Evolutionary conservation across 257 asterid species (phyloP).

Genomic region (Striga asiatica): DNA sequence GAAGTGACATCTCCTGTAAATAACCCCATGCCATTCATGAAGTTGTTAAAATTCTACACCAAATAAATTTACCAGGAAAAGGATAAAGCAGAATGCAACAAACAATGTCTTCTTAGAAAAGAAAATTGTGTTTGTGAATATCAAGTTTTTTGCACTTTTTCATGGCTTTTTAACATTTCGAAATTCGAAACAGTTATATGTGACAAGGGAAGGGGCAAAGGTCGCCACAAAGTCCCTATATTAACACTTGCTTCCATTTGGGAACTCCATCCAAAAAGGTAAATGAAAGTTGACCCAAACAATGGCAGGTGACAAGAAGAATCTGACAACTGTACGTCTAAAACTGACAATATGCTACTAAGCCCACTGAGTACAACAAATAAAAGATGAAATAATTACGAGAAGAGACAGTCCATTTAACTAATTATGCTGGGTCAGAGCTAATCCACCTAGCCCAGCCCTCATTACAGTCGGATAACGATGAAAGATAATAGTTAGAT

Average conservation of each 20-base stretch:
- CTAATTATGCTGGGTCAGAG: too few species aligned
- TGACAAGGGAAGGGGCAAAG: neutral
- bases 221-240: neutral
- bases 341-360: neutral
- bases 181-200: neutral
- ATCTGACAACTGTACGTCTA: neutral
- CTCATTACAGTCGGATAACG: too few species aligned
- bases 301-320: neutral
- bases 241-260: neutral
- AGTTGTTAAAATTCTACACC: conserved; percentile 13
- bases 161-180: neutral
- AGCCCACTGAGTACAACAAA: neutral
- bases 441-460: too few species aligned
- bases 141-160: neutral
- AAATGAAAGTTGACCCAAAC: neutral
- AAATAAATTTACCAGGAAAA: neutral
- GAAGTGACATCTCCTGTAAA: conserved; percentile 63
- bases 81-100: too few species aligned
- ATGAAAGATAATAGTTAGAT: too few species aligned
- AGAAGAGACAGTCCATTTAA: too few species aligned
- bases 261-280: neutral
- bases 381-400: neutral
- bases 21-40: conserved; percentile 10
- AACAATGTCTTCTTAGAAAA: too few species aligned
- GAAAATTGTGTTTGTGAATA: too few species aligned